Base-by-base conservation (phyloP, 1,284 basidiomycete species). In the Tilletia caries region DNA sequence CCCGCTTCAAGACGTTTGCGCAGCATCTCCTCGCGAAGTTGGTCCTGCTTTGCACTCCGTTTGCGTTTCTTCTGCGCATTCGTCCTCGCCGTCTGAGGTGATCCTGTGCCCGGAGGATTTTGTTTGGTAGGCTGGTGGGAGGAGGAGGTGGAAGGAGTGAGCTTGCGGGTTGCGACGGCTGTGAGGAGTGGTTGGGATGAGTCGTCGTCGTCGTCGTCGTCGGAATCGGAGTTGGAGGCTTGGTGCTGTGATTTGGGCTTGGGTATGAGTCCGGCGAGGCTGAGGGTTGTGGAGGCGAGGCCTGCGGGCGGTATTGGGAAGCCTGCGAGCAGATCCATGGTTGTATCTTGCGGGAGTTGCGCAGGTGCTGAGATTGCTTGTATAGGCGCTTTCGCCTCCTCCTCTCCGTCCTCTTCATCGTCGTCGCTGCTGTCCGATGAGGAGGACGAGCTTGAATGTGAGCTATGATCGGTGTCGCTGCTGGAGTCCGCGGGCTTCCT, bases 41-140 rank as follows among this genome's bases (percentile, higher is more conserved):
- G 32, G 20, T 62, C 58, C 32, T 33, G 32, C 32, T 37, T 29
- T 1, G 32, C 29, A 33, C 29, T 15, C 10, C 58, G 58, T 15
- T 62, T 62, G 12, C 58, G 27, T 29, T 62, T 62, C 58, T 62
- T 62, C 32, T 34, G 58, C 10, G 58, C 58, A 34, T 62, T 62
- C 13, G 29, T 62, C 5, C 32, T 33, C 20, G 58, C 32, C 29
- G 58, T 62, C 32, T 62, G 6, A 15, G 29, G 3, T 3, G 58
- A 20, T 13, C 58, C 58, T 2, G 29, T 18, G 10, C 58, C 58
- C 1, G 58, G 58, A 32, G 58, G 58, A 50, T n/a, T 25, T 6
- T 50, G 8, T 41, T 41, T 41, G 37, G 37, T 41, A 15, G 15
- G 15, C 37, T 6, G 15, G 15, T 6, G 25, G 52, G 12, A 29